These are phyloP conservation scores for Solanum hybrid DNA, from an alignment of 305 asterid genomes.

Conservation along the genomic window DNA sequence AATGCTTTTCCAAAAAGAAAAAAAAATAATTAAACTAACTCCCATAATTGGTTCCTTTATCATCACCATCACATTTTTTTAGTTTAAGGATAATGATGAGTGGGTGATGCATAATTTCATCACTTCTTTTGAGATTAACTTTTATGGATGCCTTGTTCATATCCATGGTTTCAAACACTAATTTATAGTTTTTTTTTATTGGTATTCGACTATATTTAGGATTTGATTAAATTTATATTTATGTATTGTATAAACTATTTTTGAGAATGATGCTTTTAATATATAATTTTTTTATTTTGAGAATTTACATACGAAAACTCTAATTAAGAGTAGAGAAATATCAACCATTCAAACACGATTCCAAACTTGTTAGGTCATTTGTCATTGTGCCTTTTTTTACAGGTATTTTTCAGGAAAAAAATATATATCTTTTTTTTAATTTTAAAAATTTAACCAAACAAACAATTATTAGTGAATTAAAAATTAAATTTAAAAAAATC, in stretches of 20 bases:
- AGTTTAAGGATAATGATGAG: background rate
- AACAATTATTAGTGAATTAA: background rate
- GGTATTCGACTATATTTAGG: background rate
- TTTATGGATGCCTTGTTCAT: background rate
- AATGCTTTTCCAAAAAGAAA: background rate
- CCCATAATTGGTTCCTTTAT: background rate
- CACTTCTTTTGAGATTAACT: background rate
- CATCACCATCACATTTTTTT: background rate
- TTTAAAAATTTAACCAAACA: background rate
- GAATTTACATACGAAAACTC: rapidly evolving
- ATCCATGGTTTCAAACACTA: background rate
- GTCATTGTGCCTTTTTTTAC: background rate
- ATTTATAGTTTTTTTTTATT: no score
- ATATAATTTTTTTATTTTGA: no score
- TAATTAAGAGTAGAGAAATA: no score
- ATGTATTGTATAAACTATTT: no score
- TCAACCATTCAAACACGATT: no score
- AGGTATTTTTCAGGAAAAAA: background rate
- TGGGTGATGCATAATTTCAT: background rate
- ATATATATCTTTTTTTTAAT: no score
- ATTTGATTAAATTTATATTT: no score
- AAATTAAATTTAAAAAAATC: no score
- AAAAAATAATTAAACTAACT: background rate
- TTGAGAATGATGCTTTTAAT: background rate
- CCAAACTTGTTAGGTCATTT: background rate